Evolutionary conservation across 495 filamentous ascomycete genomes (phyloP), one percentile per base, ranked within the genome.

Genomic region (Neurospora discreta): DNA sequence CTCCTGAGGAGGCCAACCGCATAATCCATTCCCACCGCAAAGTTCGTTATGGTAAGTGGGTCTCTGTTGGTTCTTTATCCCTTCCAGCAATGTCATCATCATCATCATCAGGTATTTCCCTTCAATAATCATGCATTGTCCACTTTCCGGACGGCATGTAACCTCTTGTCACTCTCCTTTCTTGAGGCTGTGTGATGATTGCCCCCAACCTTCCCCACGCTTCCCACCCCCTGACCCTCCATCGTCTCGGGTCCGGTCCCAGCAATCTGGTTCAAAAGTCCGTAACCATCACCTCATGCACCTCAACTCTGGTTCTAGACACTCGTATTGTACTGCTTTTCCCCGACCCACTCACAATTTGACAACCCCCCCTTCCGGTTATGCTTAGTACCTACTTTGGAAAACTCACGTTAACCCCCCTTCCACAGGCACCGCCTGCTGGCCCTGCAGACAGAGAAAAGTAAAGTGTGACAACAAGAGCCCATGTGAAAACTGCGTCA

Each of bases 401-500:
- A n/a, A n/a, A n/a, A n/a, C 75, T 70, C 60, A 75, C 71, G 26
- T 60, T 43, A 52, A 68, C 70, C 5, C 9, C 43, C n/a, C n/a
- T n/a, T 41, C 11, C 76, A 18, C 73, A 87, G 86, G 86, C 38
- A 87, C 86, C 68, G 90, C 90, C 42, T 92, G 90, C 79, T 92
- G 90, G 82, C 90, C 90, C 39, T 92, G 90, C 79, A 84, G 90
- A 73, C 89, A 90, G 78, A 84, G 90, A 30, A 92, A 92, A 75
- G 90, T 92, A 52, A 92, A 90, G 81, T 92, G 90, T 76, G 89
- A 91, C 79, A 90, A 90, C 75, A 89, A 90, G 70, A 83, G 89
- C 65, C 90, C 90, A 1, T 92, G 90, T 78, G 88, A 91, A 75
- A 89, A 90, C 42, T 92, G 90, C 75, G 86, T 91, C 74, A 91